phyloP scores from a whole-genome alignment of 2,329 filamentous ascomycete species.

The Trichophyton schoenleinii region DNA sequence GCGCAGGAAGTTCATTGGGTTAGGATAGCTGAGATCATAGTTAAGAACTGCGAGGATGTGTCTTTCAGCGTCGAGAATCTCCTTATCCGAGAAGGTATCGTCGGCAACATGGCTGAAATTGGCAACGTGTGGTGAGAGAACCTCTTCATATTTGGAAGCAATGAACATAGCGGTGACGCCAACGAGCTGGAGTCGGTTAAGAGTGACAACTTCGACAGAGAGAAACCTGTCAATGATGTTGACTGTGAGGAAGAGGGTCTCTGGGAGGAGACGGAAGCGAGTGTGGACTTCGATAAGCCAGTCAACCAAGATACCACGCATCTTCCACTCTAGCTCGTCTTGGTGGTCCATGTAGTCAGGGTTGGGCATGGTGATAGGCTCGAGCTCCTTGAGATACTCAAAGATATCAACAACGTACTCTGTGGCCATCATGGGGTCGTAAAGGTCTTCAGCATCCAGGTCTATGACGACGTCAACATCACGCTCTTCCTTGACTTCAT shows the following conservation, averaged over 20 bases:
- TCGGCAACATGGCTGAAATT: conserved; percentile 97
- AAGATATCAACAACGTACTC: conserved; percentile 97
- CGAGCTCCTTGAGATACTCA: conserved; percentile 73
- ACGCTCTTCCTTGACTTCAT: neutral
- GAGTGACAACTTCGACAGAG: conserved; percentile 83
- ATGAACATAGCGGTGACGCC: conserved; percentile 92
- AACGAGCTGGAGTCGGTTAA: conserved; percentile 95
- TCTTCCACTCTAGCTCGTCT: conserved; percentile 94
- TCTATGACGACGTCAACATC: conserved; percentile 34
- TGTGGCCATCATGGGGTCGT: conserved; percentile 94
- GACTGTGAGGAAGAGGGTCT: conserved; percentile 87
- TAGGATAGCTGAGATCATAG: conserved; percentile 96
- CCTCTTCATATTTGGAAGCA: conserved; percentile 95
- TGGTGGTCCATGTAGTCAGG: conserved; percentile 94
- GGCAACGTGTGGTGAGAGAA: conserved; percentile 87
- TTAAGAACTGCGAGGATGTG: conserved; percentile 83
- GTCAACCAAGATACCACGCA: conserved; percentile 93
- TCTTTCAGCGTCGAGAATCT: conserved; percentile 94
- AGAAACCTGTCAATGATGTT: conserved; percentile 98
- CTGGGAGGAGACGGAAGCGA: conserved; percentile 79
- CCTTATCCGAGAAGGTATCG: conserved; percentile 85
- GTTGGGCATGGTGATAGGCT: conserved; percentile 65
- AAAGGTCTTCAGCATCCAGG: conserved; percentile 73
- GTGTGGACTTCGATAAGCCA: conserved; percentile 95
- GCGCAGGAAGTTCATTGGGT: conserved; percentile 99